These are phyloP conservation scores for Trametes sanguinea DNA, from an alignment of 768 basidiomycete species.

Conservation along the genomic window DNA sequence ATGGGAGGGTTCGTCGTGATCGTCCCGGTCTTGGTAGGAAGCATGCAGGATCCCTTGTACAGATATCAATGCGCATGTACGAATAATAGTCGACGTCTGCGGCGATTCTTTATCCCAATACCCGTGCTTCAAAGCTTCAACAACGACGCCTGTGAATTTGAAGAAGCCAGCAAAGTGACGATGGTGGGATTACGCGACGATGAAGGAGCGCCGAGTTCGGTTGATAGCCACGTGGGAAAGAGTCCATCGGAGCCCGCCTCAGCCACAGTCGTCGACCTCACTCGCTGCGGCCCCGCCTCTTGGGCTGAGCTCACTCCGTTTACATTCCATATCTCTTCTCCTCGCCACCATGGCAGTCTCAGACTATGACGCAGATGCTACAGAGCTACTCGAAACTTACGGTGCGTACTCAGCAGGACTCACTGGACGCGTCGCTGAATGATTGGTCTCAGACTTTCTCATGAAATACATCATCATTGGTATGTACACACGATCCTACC, in stretches of 20 bases:
- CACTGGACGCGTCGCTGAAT: background rate
- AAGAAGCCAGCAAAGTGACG: too few relatives aligned
- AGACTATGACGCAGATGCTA: slow-evolving; percentile 80
- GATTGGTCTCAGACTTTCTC: slow-evolving; percentile 68
- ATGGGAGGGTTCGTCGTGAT: background rate
- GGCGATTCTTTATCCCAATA: too few relatives aligned
- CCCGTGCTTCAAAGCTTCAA: too few relatives aligned
- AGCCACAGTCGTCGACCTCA: slow-evolving; percentile 24
- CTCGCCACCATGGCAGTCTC: slow-evolving; percentile 18
- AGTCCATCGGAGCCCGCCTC: slow-evolving; percentile 10
- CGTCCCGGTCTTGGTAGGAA: background rate
- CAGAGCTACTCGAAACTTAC: slow-evolving; percentile 93
- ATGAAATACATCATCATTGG: slow-evolving; percentile 99
- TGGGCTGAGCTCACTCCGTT: slow-evolving; percentile 5
- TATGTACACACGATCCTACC: slow-evolving; percentile 32
- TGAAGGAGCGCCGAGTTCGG: background rate
- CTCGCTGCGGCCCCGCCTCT: slow-evolving; percentile 17
- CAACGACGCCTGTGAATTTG: too few relatives aligned
- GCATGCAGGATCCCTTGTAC: slow-evolving; percentile 10
- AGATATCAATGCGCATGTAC: slow-evolving; percentile 1
- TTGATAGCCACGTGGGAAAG: slow-evolving; percentile 14
- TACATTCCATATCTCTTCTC: background rate
- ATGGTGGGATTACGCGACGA: too few relatives aligned
- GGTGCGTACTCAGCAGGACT: slow-evolving; percentile 48
- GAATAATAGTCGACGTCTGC: background rate